phyloP scores from a whole-genome alignment of 2,329 filamentous ascomycete species.

The Fusarium neocosmosporiellum region DNA sequence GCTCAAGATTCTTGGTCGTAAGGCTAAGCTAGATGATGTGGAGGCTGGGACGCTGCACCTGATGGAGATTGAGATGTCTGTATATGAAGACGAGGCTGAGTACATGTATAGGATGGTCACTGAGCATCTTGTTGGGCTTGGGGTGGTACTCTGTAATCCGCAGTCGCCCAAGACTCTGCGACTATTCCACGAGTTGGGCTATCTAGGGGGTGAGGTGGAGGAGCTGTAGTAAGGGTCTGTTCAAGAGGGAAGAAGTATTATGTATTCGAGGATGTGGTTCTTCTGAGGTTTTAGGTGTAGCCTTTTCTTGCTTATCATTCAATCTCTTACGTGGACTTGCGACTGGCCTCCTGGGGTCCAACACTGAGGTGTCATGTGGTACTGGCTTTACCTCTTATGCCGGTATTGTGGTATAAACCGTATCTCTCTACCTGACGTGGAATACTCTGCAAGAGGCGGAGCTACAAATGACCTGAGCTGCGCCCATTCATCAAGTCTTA shows the following conservation, averaged over 20 bases:
- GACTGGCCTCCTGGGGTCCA: background rate
- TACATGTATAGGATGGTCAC: constrained; percentile 17
- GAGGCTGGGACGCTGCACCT: constrained; percentile 28
- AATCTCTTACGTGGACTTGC: background rate
- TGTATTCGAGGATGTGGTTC: background rate
- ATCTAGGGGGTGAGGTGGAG: background rate
- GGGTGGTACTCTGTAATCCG: constrained; percentile 28
- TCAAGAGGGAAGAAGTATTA: background rate
- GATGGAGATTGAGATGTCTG: constrained; percentile 37
- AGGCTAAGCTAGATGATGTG: constrained; percentile 37
- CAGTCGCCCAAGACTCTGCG: constrained; percentile 34
- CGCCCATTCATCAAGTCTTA: background rate
- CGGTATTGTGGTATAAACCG: background rate
- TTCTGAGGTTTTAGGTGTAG: background rate
- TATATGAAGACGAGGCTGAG: constrained; percentile 18
- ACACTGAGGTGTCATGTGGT: background rate
- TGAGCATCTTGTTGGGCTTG: constrained; percentile 14
- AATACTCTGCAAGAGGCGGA: background rate
- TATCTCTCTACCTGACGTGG: background rate
- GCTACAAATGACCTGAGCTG: background rate
- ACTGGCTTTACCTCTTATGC: background rate
- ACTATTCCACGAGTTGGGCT: constrained; percentile 28
- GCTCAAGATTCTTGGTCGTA: constrained; percentile 24
- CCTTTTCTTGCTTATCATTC: background rate
- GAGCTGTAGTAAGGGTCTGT: background rate